Base-by-base conservation (phyloP, 2,329 filamentous ascomycete genomes). In the Exophiala mesophila region DNA sequence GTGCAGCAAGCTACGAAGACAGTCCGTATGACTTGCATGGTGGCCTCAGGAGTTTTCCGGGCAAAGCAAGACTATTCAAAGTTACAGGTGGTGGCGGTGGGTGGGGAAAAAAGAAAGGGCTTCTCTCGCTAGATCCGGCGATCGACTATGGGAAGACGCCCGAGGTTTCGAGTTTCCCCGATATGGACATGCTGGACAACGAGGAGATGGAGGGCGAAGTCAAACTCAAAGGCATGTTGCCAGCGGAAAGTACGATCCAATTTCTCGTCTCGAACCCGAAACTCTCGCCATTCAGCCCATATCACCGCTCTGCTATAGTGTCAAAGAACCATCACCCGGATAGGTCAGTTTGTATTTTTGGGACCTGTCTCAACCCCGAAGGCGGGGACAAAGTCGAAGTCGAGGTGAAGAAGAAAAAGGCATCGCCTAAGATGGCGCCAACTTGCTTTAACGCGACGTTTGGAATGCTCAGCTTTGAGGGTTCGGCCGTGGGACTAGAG, bases 81-180 rank as follows among this genome's bases (percentile, higher is more conserved):
- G 55, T 57, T 9, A 56, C 55, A 4, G 50, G 55, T 13, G 55
- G 55, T 20, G 55, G 55, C 12, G 55, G 52, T 18, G 55, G 55
- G 15, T 57, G 55, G 55, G 55, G 55, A 5, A 48, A 55, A 30
- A 54, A 51, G 37, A 37, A 48, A 31, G 55, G 55, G 10, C 44
- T 57, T 7, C 42, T 57, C 6, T 56, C 55, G 6, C 35, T 57
- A 4, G 55, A 57, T 17, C 43, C 50, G 12, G 42, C 47, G 3
- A 41, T 44, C 26, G 39, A 44, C 26, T 44, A 52, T 9, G 38
- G 31, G 8, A 10, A 6, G 18, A 12, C 23, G n/a, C 29, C 21
- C 8, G 32, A 30, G 9, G 19, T n/a, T 12, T 38, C 45, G n/a
- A 34, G 26, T 28, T 46, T 47, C 8, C 43, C 45, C 9, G 43